Conservation (phyloP, 495 filamentous ascomycete species). For the Daldinia concentrica region DNA sequence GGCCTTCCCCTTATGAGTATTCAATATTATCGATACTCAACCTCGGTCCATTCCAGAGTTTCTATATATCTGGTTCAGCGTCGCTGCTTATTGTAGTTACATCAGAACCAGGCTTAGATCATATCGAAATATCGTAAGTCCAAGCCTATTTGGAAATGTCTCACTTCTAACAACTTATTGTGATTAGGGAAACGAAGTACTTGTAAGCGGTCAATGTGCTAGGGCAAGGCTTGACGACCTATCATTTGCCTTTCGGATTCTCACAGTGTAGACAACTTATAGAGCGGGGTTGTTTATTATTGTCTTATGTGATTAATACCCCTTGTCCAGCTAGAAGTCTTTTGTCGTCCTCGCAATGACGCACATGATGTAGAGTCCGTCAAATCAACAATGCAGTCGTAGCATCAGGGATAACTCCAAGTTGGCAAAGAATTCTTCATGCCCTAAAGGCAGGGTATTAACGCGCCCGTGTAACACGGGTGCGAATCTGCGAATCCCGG, state of each 20-base stretch:
- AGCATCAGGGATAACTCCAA: constrained; percentile 7
- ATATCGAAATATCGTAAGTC: constrained; percentile 11
- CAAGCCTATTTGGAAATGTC: constrained; percentile 9
- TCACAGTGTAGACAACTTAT: constrained; percentile 7
- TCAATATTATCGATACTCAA: constrained; percentile 15
- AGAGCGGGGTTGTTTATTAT: constrained; percentile 2
- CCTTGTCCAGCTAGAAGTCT: background rate
- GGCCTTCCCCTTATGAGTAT: background rate
- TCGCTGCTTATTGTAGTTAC: constrained; percentile 27
- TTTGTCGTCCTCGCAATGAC: background rate
- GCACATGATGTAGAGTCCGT: constrained; percentile 4
- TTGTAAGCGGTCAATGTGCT: constrained; percentile 22
- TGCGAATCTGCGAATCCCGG: constrained; percentile 23
- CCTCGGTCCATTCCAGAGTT: constrained; percentile 18
- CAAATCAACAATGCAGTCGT: constrained; percentile 10
- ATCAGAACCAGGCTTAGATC: constrained; percentile 25
- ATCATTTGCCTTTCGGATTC: constrained; percentile 13
- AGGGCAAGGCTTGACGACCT: constrained; percentile 20
- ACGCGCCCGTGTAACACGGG: constrained; percentile 30
- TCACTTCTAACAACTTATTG: constrained; percentile 9
- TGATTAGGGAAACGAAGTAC: background rate
- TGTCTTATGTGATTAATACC: constrained; percentile 12
- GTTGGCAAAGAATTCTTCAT: background rate
- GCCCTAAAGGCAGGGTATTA: constrained; percentile 14
- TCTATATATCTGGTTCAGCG: constrained; percentile 26